phyloP scores from a whole-genome alignment of 2,329 filamentous ascomycete species.

The Sporothrix mexicana region DNA sequence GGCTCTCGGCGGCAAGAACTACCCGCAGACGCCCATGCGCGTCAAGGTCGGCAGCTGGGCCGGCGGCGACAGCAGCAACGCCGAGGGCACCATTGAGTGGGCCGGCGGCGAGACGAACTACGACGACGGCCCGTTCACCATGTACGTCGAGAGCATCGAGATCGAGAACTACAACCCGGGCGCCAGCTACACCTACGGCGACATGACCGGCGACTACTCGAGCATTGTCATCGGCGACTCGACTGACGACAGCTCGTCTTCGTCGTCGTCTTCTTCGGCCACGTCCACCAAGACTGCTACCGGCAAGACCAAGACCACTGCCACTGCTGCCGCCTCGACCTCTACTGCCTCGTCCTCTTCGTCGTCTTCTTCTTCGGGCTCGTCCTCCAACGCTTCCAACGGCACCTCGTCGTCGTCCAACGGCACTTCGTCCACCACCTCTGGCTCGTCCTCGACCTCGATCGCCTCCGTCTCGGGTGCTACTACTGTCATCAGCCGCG shows the following conservation, averaged over 20 bases:
- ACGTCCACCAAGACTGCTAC: not conserved
- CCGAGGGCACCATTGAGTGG: constrained; percentile 34
- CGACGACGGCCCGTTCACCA: constrained; percentile 33
- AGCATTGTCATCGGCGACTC: constrained; percentile 30
- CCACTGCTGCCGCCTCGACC: not conserved
- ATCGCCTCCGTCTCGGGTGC: not conserved
- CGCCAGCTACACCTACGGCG: constrained; percentile 32
- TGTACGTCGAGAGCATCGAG: constrained; percentile 33
- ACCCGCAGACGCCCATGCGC: constrained; percentile 64
- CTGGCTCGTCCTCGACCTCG: constrained; percentile 4
- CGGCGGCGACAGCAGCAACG: constrained; percentile 39
- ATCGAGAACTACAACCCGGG: constrained; percentile 34
- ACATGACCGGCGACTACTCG: constrained; percentile 30
- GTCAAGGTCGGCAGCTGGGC: constrained; percentile 55
- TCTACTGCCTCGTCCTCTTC: not conserved
- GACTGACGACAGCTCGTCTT: not conserved
- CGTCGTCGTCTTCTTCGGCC: not conserved
- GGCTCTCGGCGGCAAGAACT: constrained; percentile 52
- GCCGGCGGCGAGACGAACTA: constrained; percentile 36
- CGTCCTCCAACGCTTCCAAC: constrained; percentile 12
- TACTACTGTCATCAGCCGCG: not conserved
- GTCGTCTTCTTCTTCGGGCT: not conserved
- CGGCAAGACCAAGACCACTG: not conserved
- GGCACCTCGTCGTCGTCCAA: constrained; percentile 11
- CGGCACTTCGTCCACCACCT: not conserved